Percentiles rank a stretch among this genome's conserved stretches.
These are phyloP conservation scores for Secale cereale DNA, from an alignment of 176 grass and related monocot genomes.

Conservation along the genomic window DNA sequence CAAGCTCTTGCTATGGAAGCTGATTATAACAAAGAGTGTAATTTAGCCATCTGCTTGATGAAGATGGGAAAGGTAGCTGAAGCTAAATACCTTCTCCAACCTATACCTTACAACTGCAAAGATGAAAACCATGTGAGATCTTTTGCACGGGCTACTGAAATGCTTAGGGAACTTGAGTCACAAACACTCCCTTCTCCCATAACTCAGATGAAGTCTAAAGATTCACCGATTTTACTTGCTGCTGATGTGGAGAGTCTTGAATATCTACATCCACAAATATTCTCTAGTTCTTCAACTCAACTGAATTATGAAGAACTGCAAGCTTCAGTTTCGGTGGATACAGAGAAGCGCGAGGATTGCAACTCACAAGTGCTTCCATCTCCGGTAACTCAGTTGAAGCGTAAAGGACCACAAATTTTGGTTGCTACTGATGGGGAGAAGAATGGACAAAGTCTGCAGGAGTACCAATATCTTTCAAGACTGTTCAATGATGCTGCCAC, in stretches of 20 bases:
- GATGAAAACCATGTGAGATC: constrained; percentile 53
- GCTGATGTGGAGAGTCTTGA: constrained; percentile 33
- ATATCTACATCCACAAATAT: constrained; percentile 21
- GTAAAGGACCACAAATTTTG: constrained; percentile 19
- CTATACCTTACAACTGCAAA: constrained; percentile 38
- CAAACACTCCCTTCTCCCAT: constrained; percentile 35
- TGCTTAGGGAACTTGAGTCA: constrained; percentile 45
- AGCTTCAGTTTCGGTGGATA: constrained; percentile 15
- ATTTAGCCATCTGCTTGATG: constrained; percentile 72
- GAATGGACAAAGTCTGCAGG: neutral
- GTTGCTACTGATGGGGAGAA: constrained; percentile 16
- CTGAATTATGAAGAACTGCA: constrained; percentile 28
- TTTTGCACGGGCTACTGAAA: constrained; percentile 39
- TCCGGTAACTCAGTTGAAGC: constrained; percentile 47
- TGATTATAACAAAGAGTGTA: constrained; percentile 71
- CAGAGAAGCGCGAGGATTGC: constrained; percentile 20
- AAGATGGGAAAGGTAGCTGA: constrained; percentile 53
- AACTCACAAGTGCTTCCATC: constrained; percentile 29
- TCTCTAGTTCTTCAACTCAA: constrained; percentile 15
- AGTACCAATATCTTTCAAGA: constrained; percentile 37
- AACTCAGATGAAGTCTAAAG: constrained; percentile 44
- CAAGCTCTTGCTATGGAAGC: constrained; percentile 64
- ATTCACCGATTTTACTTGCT: constrained; percentile 14
- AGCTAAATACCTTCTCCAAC: constrained; percentile 53
- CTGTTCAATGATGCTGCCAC: constrained; percentile 51